Evolutionary conservation across 164 flowering plant species (phyloP).

Genomic region (Pachysandra terminalis): DNA sequence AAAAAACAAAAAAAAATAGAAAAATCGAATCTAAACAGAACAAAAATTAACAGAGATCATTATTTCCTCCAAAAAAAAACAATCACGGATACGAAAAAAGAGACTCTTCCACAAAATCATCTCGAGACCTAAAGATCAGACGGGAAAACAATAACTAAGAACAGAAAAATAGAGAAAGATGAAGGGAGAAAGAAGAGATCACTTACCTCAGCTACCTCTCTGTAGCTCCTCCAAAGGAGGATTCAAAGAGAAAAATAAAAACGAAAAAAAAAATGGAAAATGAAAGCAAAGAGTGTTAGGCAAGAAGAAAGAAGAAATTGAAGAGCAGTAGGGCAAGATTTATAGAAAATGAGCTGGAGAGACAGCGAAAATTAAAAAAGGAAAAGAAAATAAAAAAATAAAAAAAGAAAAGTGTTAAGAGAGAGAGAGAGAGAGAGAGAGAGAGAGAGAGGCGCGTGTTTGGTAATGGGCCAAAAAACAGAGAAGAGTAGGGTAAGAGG

Average conservation of each 20-base stretch:
- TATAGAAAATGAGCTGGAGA: constrained; percentile 10
- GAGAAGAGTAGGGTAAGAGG: neutral
- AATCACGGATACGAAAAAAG: too few species aligned
- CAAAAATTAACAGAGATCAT: too few species aligned
- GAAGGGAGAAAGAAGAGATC: neutral
- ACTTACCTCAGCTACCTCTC: neutral
- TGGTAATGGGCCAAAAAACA: neutral
- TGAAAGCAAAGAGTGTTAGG: neutral
- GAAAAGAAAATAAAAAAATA: neutral
- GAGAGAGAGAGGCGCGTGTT: neutral
- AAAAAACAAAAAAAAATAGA: neutral
- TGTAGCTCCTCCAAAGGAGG: neutral
- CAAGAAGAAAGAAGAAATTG: constrained; percentile 4
- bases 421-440: neutral
- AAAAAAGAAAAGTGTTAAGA: neutral
- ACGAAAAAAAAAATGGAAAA: too few species aligned
- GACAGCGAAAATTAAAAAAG: neutral
- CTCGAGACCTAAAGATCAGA: neutral
- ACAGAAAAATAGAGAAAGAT: neutral
- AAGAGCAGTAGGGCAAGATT: constrained; percentile 5
- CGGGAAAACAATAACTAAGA: neutral
- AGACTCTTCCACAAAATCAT: neutral
- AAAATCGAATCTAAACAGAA: neutral
- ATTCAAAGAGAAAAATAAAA: neutral
- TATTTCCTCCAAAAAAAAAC: too few species aligned